Conservation (phyloP, 805 yeast species). For the Yarrowia osloensis region DNA sequence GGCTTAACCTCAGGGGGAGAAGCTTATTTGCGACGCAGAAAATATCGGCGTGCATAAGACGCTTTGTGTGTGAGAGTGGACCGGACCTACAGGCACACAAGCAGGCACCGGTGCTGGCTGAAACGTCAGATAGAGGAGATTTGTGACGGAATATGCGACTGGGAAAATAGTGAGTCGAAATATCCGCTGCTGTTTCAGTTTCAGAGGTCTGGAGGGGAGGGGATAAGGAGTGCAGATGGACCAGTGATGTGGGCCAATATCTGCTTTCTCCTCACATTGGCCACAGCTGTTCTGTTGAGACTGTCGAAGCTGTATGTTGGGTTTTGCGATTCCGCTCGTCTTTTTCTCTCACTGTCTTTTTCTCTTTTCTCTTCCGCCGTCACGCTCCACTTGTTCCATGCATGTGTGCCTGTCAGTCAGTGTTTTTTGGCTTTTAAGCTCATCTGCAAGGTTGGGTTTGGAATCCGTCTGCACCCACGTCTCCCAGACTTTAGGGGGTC, state of each 20-base stretch:
- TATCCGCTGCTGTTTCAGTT: background rate
- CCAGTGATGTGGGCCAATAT: too few species aligned
- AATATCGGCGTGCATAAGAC: background rate
- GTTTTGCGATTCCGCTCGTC: too few species aligned
- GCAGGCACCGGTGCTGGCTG: background rate
- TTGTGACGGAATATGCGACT: background rate
- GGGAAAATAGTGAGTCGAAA: background rate
- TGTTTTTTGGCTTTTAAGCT: background rate
- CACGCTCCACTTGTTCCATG: conserved; percentile 23
- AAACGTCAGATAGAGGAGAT: background rate
- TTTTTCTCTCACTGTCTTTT: too few species aligned
- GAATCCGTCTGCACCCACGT: background rate
- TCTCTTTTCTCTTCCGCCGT: background rate
- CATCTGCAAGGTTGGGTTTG: background rate
- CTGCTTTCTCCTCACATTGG: too few species aligned
- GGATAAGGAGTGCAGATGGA: too few species aligned
- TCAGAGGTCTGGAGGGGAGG: too few species aligned
- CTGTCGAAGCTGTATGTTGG: too few species aligned
- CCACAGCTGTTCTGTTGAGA: too few species aligned
- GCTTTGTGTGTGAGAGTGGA: background rate
- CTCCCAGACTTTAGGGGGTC: background rate
- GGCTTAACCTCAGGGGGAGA: conserved; percentile 26
- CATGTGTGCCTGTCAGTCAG: conserved; percentile 24
- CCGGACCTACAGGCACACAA: background rate
- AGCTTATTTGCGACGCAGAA: background rate